A percentile compares a stretch with the other conserved stretches of the same genome.
phyloP scores from a whole-genome alignment of 768 basidiomycete genomes.

The Rhodotorula taiwanensis region DNA sequence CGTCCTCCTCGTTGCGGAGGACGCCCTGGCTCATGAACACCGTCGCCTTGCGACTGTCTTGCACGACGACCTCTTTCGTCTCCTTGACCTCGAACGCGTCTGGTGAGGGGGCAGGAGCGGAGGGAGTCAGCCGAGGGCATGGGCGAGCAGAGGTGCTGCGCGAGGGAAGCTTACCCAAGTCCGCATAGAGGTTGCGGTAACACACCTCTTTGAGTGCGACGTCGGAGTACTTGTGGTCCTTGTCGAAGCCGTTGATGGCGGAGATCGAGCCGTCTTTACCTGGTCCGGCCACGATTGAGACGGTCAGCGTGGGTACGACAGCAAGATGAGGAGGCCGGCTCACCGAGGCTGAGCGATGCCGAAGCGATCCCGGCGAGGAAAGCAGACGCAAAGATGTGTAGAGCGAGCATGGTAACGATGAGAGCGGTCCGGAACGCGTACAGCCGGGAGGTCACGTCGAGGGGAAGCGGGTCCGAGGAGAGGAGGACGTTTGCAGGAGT shows the following conservation, averaged over 20 bases:
- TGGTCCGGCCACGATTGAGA: no score
- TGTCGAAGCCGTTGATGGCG: no score
- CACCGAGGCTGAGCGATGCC: background rate
- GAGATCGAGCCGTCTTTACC: no score
- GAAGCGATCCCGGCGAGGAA: background rate
- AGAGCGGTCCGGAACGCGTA: no score
- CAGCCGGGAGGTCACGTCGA: no score
- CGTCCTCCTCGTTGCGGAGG: background rate
- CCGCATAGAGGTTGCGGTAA: constrained; percentile 5
- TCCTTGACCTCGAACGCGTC: background rate
- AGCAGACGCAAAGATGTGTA: background rate
- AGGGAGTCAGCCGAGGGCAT: background rate
- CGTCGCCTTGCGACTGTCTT: constrained; percentile 1
- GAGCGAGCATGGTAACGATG: background rate
- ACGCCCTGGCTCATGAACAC: constrained; percentile 8
- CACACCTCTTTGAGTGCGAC: constrained; percentile 7
- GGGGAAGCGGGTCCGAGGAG: no score
- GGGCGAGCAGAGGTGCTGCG: background rate
- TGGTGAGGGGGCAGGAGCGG: background rate
- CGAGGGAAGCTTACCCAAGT: background rate
- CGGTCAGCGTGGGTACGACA: background rate
- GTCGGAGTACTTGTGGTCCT: background rate
- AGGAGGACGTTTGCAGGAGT: no score
- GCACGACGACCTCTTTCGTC: background rate
- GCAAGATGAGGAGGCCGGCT: background rate